Evolutionary conservation across 345 rosid species (phyloP).

Genomic region (Orychophragmus violaceus): DNA sequence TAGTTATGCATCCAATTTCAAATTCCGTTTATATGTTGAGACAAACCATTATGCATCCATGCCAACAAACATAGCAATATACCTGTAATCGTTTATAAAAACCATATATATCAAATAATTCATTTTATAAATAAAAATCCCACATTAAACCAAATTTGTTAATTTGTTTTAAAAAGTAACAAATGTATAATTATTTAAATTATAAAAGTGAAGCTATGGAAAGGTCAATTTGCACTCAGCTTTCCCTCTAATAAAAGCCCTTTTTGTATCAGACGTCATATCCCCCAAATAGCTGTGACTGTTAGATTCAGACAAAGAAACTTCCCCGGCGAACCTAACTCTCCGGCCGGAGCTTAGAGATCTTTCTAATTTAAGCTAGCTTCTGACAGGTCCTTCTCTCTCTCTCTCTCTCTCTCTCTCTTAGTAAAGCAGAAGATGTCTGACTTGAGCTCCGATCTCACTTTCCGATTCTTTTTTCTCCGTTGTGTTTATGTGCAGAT

Average conservation of each 20-base stretch:
- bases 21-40: no score
- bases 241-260: constrained; percentile 17
- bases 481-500: background rate
- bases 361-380: background rate
- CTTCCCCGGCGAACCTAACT: constrained; percentile 12
- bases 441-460: constrained; percentile 23
- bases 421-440: constrained; percentile 4
- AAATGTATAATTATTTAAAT: no score
- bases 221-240: constrained; percentile 15
- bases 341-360: constrained; percentile 15
- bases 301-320: background rate
- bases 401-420: background rate
- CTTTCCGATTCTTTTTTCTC: constrained; percentile 13
- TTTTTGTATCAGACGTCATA: constrained; percentile 1
- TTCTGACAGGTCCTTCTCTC: constrained; percentile 16
- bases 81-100: no score
- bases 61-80: no score
- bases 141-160: no score
- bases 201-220: no score
- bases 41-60: no score
- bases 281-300: background rate
- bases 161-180: no score
- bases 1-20: no score
- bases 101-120: no score
- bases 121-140: no score